Base-by-base conservation (phyloP, 2,329 filamentous ascomycete genomes). In the Aspergillus sp. region DNA sequence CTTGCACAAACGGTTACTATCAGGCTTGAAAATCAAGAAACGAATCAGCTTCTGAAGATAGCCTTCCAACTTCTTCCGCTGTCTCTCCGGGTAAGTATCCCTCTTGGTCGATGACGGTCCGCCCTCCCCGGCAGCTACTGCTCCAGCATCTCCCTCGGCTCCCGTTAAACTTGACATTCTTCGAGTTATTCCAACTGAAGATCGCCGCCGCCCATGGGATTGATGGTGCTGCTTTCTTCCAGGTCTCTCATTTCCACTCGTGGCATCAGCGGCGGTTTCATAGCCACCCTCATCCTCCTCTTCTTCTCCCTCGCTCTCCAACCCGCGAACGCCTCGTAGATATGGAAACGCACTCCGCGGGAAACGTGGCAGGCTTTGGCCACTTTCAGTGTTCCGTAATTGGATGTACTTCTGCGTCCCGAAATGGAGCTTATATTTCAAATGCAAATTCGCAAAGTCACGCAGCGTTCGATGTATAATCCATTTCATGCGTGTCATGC, bases 401-500 rank as follows among this genome's bases (percentile, higher is more conserved):
- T 90, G 85, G 36, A 91, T 85, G 63, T 93, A 90, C 64, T 90
- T 91, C 63, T 96, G 90, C 59, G 91, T 93, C 59, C 89, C 87
- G 57, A 90, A 85, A 58, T 93, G 89, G 53, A 96, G 81, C 71
- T 95, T 96, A 82, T 98, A 99, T 66, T 96, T 93, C 68, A 92
- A 81, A 75, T 99, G 95, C 36, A 99, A 80, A 66, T 97, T 96
- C 65, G 91, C 86, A 66, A 99, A 96, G 71, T 99, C 95, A 65
- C 86, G 83, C 39, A 98, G 84, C 9, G 91, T 93, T 53, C 95
- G 85, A 67, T 91, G 87, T 57, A 99, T 90, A 17, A 90, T 88
- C 95, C 95, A 99, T 70, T 90, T 91, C 96, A 99, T 98, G 56
- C 95, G 85, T 54, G 93, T 97, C 55, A 95, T 85, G 0, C 95